These are phyloP conservation scores for Rheum nobile DNA, from an alignment of 148 eudicot genomes.

Conservation along the genomic window DNA sequence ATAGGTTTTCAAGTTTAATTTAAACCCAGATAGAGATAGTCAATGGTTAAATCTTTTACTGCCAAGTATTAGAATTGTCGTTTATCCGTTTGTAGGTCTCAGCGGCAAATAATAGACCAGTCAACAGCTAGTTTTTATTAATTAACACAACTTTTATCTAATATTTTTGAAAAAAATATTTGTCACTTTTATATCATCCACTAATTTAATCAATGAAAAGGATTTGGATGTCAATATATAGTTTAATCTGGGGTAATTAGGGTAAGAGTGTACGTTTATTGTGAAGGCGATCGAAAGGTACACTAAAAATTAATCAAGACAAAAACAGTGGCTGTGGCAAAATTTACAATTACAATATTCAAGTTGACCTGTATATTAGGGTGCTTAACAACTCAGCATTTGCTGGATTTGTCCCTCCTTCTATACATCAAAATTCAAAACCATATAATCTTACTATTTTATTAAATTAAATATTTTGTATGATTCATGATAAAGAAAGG, in stretches of 20 bases:
- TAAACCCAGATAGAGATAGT: no score
- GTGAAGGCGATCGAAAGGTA: neutral
- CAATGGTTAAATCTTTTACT: no score
- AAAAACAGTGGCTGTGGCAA: neutral
- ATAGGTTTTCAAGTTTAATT: no score
- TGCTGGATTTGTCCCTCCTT: neutral
- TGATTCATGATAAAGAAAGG: no score
- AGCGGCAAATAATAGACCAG: neutral
- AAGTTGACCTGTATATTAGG: neutral
- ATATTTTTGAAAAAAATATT: neutral
- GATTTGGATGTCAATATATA: neutral
- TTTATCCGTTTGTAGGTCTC: neutral
- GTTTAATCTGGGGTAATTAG: neutral
- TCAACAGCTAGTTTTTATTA: neutral
- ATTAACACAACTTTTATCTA: neutral
- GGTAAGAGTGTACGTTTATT: neutral
- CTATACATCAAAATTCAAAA: neutral
- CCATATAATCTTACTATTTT: neutral
- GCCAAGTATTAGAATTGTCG: no score
- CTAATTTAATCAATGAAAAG: neutral
- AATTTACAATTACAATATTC: neutral
- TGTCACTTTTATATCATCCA: neutral
- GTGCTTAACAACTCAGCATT: constrained; percentile 6
- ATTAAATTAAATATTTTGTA: neutral
- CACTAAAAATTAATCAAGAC: neutral